phyloP scores from a whole-genome alignment of 257 asterid genomes.

The Apocynum venetum region DNA sequence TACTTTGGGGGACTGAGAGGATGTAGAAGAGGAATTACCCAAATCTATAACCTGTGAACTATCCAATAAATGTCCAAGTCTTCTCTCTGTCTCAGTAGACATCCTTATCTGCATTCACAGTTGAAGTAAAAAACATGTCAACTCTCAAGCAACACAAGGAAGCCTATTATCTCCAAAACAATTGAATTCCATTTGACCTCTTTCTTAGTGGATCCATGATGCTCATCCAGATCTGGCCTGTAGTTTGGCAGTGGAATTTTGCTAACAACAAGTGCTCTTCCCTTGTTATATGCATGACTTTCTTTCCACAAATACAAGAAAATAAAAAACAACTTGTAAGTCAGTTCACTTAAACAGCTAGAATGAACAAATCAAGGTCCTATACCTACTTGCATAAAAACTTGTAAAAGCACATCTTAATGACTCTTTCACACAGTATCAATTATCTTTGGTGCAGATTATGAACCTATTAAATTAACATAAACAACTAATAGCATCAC shows the following conservation, averaged over 20 bases:
- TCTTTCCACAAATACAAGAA: constrained; percentile 57
- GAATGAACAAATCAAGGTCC: background rate
- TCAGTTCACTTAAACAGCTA: background rate
- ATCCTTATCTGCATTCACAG: constrained; percentile 56
- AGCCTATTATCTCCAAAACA: background rate
- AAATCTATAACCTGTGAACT: constrained; percentile 40
- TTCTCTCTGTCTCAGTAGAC: constrained; percentile 77
- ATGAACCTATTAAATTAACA: too few species aligned
- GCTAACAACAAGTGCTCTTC: constrained; percentile 90
- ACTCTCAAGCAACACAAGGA: background rate
- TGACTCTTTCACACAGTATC: background rate
- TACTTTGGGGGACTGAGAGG: constrained; percentile 40
- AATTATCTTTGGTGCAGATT: background rate
- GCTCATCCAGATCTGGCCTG: constrained; percentile 96
- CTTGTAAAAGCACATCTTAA: background rate
- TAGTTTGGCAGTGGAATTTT: constrained; percentile 87
- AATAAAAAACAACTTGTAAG: constrained; percentile 1
- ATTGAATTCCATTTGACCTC: constrained; percentile 41
- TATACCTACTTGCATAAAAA: background rate
- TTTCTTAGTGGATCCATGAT: constrained; percentile 79
- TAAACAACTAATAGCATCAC: background rate
- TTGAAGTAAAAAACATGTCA: constrained; percentile 13
- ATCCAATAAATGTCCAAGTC: constrained; percentile 66
- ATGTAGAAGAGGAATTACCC: constrained; percentile 37
- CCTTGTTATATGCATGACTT: constrained; percentile 90